Evolutionary conservation across 2,329 filamentous ascomycete species (phyloP), one percentile per base, ranked within the genome.

Genomic region (Pseudomassariella vexata): DNA sequence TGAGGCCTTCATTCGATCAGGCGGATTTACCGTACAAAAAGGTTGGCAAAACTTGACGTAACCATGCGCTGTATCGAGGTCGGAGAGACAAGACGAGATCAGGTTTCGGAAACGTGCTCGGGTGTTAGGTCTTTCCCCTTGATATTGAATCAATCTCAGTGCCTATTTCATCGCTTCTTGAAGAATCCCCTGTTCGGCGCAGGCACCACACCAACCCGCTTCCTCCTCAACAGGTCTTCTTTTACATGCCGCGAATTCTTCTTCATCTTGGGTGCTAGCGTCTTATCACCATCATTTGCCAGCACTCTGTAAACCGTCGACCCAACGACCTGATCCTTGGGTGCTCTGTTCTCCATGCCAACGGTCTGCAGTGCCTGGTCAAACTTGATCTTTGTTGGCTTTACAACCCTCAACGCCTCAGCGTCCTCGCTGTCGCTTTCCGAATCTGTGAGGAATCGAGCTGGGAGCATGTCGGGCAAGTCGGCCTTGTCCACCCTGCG

Each of bases 271-370:
- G 73, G 73, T 32, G 70, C 65, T 41, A 76, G 54, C 34, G 59
- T 59, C 42, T 52, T 44, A 34, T 73, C 68, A n/a, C 49, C 53
- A 44, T 59, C 57, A 33, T 57, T 58, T 5, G 56, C 54, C 39
- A 75, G 41, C 18, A 67, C 66, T 14, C 73, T 58, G 46, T 72
- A 78, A 31, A 71, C 63, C 3, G 73, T 77, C 9, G 62, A 57
- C 3, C 72, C 73, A n/a, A 74, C 52, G 30, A 57, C 54, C 45
- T 64, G 56, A 45, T 78, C 73, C 26, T 52, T 55, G 7, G 65
- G 63, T 10, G 52, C 55, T 35, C 54, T 59, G 28, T 56, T 52
- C 33, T 60, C 56, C 25, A 53, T 54, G 9, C 57, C 48, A 19
- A 69, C 39, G 18, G 44, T 48, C 35, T 50, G 54, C 46, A 66